phyloP scores from a whole-genome alignment of 2,329 filamentous ascomycete genomes.

The Aspergillus tamarii region DNA sequence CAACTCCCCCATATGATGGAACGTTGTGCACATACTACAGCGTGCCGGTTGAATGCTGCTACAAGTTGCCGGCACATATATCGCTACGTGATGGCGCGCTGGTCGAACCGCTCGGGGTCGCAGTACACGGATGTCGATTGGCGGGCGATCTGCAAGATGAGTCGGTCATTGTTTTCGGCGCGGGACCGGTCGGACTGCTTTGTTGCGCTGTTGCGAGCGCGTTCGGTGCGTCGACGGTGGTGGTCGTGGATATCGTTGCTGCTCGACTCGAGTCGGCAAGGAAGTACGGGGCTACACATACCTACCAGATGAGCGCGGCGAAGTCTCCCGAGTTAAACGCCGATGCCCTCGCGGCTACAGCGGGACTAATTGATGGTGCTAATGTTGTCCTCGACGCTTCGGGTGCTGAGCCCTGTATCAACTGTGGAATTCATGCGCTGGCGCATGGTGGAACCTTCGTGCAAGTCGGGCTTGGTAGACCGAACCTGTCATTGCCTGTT shows the following conservation, averaged over 20 bases:
- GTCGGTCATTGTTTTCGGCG: constrained; percentile 78
- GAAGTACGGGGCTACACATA: constrained; percentile 59
- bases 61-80: constrained; percentile 67
- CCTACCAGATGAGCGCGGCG: constrained; percentile 62
- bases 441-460: constrained; percentile 72
- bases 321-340: constrained; percentile 69
- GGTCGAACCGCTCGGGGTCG: constrained; percentile 82
- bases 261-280: constrained; percentile 73
- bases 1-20: constrained; percentile 84
- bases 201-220: constrained; percentile 80
- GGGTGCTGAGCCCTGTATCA: constrained; percentile 74
- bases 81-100: constrained; percentile 79
- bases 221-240: constrained; percentile 76
- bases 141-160: constrained; percentile 72
- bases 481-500: constrained; percentile 69
- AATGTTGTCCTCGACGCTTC: constrained; percentile 77
- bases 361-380: constrained; percentile 64
- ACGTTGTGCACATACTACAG: constrained; percentile 82
- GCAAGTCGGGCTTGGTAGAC: constrained; percentile 82
- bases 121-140: constrained; percentile 77
- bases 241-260: constrained; percentile 72
- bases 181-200: constrained; percentile 80
- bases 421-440: constrained; percentile 68
- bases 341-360: constrained; percentile 61
- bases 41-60: constrained; percentile 83